phyloP scores from a whole-genome alignment of 169 alveolate species.

The Theileria annulata region DNA sequence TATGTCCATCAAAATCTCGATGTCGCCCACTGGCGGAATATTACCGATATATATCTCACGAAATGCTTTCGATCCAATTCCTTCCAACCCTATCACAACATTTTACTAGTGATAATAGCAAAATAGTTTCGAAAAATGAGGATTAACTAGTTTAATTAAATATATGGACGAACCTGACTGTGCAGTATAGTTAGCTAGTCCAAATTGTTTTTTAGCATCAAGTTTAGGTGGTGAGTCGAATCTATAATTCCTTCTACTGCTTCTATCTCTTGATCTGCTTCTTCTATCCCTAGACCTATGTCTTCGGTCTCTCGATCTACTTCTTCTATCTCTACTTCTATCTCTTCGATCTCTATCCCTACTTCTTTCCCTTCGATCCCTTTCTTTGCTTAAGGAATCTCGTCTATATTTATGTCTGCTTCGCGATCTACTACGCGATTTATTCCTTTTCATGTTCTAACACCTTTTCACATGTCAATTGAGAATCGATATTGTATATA shows the following conservation, averaged over 20 bases:
- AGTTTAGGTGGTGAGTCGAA: constrained; percentile 66
- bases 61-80: constrained; percentile 51
- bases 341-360: background rate
- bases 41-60: constrained; percentile 84
- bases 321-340: background rate
- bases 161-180: background rate
- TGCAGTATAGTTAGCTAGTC: constrained; percentile 1
- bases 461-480: background rate
- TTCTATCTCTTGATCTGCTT: constrained; percentile 2
- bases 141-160: too few relatives aligned
- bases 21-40: constrained; percentile 79
- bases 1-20: constrained; percentile 77
- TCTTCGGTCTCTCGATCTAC: constrained; percentile 16
- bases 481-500: too few relatives aligned
- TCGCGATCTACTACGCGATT: background rate
- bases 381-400: background rate
- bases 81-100: constrained; percentile 22
- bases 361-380: background rate
- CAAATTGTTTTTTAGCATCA: constrained; percentile 9
- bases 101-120: too few relatives aligned
- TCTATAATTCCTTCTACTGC: constrained; percentile 35
- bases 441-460: background rate
- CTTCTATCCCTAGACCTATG: background rate
- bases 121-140: too few relatives aligned
- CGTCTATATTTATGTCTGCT: background rate